A percentile compares a stretch with the other conserved stretches of the same genome.
Evolutionary conservation across 108 stramenopile genomes (phyloP).

Genomic region (Craspedostauros australis): DNA sequence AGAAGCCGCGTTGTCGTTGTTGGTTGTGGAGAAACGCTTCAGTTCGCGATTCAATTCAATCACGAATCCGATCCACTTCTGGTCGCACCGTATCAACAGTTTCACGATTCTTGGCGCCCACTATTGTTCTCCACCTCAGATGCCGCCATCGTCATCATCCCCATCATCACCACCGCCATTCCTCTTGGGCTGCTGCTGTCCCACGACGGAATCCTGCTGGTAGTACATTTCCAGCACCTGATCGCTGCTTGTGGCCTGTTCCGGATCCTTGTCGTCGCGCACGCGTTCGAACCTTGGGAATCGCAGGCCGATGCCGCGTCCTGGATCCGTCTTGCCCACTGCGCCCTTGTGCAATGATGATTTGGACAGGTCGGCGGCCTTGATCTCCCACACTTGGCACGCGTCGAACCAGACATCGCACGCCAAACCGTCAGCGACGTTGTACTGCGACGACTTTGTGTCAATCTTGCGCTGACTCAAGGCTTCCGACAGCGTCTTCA

Average conservation of each 20-base stretch:
- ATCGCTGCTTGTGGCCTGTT: conserved; percentile 92
- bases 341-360: conserved; percentile 89
- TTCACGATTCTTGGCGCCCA: too few species aligned
- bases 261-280: conserved; percentile 96
- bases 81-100: too few species aligned
- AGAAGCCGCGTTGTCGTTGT: too few species aligned
- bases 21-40: too few species aligned
- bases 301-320: conserved; percentile 94
- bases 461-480: conserved; percentile 67
- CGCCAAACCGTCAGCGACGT: conserved; percentile 72
- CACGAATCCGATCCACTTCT: too few species aligned
- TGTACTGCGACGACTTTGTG: conserved; percentile 71
- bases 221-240: conserved; percentile 96
- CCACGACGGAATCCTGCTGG: conserved; percentile 80
- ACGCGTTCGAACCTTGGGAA: conserved; percentile 97
- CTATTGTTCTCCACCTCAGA: too few species aligned
- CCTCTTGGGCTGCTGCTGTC: conserved; percentile 33
- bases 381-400: conserved; percentile 97
- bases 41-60: too few species aligned
- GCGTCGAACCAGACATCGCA: conserved; percentile 98
- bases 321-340: conserved; percentile 71
- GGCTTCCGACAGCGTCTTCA: conserved; percentile 68
- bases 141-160: conserved; percentile 38
- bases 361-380: conserved; percentile 95
- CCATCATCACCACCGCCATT: conserved; percentile 33